Base-by-base conservation (phyloP, 345 rosid genomes). In the Chamaenerion angustifolium region DNA sequence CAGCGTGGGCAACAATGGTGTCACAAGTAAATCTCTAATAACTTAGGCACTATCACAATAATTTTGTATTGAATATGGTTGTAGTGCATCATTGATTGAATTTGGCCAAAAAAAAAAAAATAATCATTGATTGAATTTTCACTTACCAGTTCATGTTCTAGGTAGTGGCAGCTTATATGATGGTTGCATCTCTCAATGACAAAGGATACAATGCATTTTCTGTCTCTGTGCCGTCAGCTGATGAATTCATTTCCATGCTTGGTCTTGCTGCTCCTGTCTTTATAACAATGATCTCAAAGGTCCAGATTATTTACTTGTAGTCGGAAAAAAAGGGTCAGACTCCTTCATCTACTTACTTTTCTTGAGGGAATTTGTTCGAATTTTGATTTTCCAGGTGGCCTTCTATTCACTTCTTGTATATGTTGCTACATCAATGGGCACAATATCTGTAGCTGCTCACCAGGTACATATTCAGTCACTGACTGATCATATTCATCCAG, bases 1-100 rank as follows among this genome's bases (percentile, higher is more conserved):
- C 95, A 18, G 96, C 98, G 19, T 87, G 96, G 95, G 93, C 96
- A 52, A 78, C 96, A 12, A 87, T 83, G 93, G 83, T 68, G 37
- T 87, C 98, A 27, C 98, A 92, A 57, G 98, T 92, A 78, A 4
- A 31, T 31, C 37, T 31, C 37, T 31, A 31, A 31, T 31, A 4
- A 31, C 10, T 31, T 31, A 31, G 8, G 8, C 10, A 31, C 37
- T 31, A 5, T 31, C 7, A 31, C 37, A 31, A 31, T 31, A 31
- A 31, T 5, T 31, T 31, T 8, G 25, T 21, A 21, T 31, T 31
- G 7, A 31, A 31, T 31, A 31, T 31, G 6, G 37, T 42, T 2
- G 43, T 11, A 14, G 9, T 21, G 12, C 3, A 31, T 5, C 11
- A 13, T 14, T 31, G 37, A 8, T 2, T 13, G 11, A 8, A 3